These are phyloP conservation scores for Skeletonema grethae DNA, from an alignment of 108 stramenopile genomes.

Conservation along the genomic window DNA sequence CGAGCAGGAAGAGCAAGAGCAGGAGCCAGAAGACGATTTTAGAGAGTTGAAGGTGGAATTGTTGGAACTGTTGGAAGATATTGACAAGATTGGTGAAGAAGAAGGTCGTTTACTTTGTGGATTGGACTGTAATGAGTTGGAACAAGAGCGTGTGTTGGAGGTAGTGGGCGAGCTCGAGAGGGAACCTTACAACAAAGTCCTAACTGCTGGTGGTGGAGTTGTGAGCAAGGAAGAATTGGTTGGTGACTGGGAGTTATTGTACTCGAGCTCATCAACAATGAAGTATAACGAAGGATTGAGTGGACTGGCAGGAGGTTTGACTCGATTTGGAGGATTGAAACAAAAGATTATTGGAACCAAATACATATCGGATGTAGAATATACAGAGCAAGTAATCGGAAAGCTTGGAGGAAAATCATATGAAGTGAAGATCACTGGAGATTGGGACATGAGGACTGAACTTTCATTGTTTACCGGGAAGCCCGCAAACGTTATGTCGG, in stretches of 20 bases:
- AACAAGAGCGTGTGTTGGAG: conserved; percentile 66
- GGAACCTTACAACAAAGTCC: conserved; percentile 55
- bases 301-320: conserved; percentile 78
- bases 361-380: conserved; percentile 71
- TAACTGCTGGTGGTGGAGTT: conserved; percentile 3
- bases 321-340: conserved; percentile 70
- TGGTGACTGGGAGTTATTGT: conserved; percentile 79
- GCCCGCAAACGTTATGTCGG: conserved; percentile 62
- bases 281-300: conserved; percentile 84
- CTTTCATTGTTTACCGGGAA: conserved; percentile 75
- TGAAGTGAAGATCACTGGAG: conserved; percentile 74
- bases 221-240: conserved; percentile 58
- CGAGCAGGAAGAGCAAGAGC: neutral
- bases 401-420: conserved; percentile 62
- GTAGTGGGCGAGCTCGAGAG: conserved; percentile 62
- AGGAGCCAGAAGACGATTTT: conserved; percentile 2
- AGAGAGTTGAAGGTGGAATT: conserved; percentile 44
- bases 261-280: conserved; percentile 82
- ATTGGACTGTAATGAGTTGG: conserved; percentile 63
- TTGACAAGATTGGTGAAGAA: conserved; percentile 41
- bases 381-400: conserved; percentile 74
- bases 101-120: conserved; percentile 70
- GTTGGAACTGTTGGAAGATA: conserved; percentile 47
- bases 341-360: conserved; percentile 62
- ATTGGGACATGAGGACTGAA: conserved; percentile 74